phyloP scores from a whole-genome alignment of 306 rosid species.

The Prunus campanulata region DNA sequence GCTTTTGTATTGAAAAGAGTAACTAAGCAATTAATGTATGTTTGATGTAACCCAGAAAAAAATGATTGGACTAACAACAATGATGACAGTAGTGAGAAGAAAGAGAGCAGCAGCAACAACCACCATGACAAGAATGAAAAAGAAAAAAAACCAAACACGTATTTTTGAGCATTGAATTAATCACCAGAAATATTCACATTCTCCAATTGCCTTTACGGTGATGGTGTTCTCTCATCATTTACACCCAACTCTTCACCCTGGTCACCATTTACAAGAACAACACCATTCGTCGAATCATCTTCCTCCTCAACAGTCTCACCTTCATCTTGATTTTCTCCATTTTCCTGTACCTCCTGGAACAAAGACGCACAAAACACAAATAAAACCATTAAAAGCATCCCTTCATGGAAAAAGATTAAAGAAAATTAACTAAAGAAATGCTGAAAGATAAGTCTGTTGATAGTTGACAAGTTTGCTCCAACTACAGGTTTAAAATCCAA shows the following conservation, averaged over 20 bases:
- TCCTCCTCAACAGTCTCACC: slow-evolving; percentile 38
- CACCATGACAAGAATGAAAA: neutral
- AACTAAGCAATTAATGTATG: slow-evolving; percentile 1
- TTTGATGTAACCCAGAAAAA: neutral
- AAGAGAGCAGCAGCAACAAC: neutral
- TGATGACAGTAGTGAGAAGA: neutral
- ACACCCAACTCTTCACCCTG: slow-evolving; percentile 41
- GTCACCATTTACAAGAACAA: slow-evolving; percentile 34
- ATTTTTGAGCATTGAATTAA: slow-evolving; percentile 14
- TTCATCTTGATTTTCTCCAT: slow-evolving; percentile 31
- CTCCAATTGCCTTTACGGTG: slow-evolving; percentile 28
- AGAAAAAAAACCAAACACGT: neutral
- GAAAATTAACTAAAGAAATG: neutral
- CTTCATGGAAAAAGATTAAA: neutral
- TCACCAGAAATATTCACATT: slow-evolving; percentile 33
- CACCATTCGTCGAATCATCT: slow-evolving; percentile 37
- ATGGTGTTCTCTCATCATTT: slow-evolving; percentile 26
- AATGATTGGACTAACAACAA: neutral
- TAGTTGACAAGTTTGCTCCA: neutral
- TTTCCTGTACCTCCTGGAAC: slow-evolving; percentile 29
- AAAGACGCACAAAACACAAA: neutral
- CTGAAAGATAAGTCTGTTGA: neutral
- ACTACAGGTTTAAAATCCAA: neutral
- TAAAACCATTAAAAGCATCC: slow-evolving; percentile 2
- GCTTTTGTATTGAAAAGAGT: neutral